Conservation (phyloP, 306 rosid genomes). For the Mucuna pruriens region DNA sequence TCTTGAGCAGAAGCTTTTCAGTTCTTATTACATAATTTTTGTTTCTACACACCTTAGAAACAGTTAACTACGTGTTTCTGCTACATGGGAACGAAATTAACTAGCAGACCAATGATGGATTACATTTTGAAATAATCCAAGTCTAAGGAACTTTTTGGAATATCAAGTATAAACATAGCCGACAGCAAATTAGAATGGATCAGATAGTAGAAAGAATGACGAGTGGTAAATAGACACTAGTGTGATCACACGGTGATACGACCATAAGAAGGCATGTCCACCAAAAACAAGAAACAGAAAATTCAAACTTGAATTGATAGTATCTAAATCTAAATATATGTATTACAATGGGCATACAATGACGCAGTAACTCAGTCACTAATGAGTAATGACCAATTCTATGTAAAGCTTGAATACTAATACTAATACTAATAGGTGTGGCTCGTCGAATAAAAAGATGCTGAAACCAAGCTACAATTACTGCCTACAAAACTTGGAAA, state of each 20-base stretch:
- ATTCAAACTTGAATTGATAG: background rate
- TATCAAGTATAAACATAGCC: slow-evolving; percentile 3
- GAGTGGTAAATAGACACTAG: background rate
- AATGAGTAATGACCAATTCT: slow-evolving; percentile 13
- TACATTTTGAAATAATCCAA: slow-evolving; percentile 11
- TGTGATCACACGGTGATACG: background rate
- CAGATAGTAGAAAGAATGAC: background rate
- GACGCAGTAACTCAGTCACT: slow-evolving; percentile 3
- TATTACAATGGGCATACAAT: background rate
- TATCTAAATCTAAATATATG: slow-evolving; percentile 21
- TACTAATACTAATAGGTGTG: slow-evolving; percentile 4
- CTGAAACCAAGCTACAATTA: slow-evolving; percentile 29
- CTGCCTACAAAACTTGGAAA: slow-evolving; percentile 61
- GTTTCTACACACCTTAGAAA: background rate
- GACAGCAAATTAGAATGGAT: slow-evolving; percentile 24
- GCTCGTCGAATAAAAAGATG: background rate
- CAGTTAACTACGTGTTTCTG: slow-evolving; percentile 25
- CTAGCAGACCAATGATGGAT: background rate
- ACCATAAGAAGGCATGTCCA: slow-evolving; percentile 1
- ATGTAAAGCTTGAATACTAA: slow-evolving; percentile 22
- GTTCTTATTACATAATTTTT: slow-evolving; percentile 33
- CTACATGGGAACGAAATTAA: slow-evolving; percentile 22
- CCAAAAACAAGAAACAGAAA: background rate
- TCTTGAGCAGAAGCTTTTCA: slow-evolving; percentile 38
- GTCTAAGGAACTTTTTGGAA: background rate